phyloP scores from a whole-genome alignment of 805 yeast species.

The Metschnikowia borealis region DNA sequence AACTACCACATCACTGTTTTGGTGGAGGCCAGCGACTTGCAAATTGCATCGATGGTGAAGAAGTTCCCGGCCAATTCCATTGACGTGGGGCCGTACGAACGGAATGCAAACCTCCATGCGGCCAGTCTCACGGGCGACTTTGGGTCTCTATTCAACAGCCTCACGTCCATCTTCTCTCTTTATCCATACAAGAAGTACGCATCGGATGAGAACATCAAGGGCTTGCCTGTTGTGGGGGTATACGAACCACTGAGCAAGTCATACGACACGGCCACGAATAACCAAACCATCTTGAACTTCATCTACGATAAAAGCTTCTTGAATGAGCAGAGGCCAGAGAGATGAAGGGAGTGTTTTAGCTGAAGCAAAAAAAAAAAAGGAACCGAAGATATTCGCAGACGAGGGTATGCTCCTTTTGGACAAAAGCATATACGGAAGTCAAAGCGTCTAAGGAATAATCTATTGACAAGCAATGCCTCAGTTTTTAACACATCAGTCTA shows the following conservation, averaged over 20 bases:
- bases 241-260: constrained; percentile 9
- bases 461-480: too few species aligned
- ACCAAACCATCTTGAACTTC: constrained; percentile 6
- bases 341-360: too few species aligned
- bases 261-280: constrained; percentile 3
- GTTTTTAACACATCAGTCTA: too few species aligned
- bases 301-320: constrained; percentile 4
- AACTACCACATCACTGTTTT: constrained; percentile 22
- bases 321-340: neutral
- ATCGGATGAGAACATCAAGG: constrained; percentile 10
- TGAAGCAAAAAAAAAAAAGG: too few species aligned
- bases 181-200: constrained; percentile 6
- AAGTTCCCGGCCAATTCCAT: constrained; percentile 3
- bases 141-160: constrained; percentile 11
- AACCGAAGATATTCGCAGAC: too few species aligned
- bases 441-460: too few species aligned
- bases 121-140: constrained; percentile 13
- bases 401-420: too few species aligned
- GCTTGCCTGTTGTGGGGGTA: constrained; percentile 8
- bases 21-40: constrained; percentile 11
- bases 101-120: constrained; percentile 7
- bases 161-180: constrained; percentile 3
- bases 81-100: constrained; percentile 11
- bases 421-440: too few species aligned
- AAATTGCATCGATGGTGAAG: neutral